Base-by-base conservation (phyloP, 805 yeast genomes). In the Schwanniomyces vanrijiae region DNA sequence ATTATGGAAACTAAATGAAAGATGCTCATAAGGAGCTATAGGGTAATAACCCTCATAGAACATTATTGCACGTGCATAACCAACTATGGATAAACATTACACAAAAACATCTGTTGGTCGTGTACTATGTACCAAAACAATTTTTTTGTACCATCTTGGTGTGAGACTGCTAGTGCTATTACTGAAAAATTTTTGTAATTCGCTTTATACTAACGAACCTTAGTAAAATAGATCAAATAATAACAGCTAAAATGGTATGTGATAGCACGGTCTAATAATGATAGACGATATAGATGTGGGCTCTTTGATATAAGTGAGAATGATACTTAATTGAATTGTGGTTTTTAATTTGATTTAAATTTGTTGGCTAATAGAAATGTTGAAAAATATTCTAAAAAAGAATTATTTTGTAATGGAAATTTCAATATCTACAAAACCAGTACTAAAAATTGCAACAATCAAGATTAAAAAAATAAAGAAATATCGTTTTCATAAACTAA, bases 181-280 rank as follows among this genome's bases (percentile, higher is more conserved):
- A 37, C n/a, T 37, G 39, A 40, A 46, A 46, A 46, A 46, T 34
- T 46, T 46, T 43, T 46, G 31, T 42, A 46, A 38, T 18, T n/a
- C 18, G 29, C 18, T 38, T 26, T 22, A 37, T 37, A 18, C 38
- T 40, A 31, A 47, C 28, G 47, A 39, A 39, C 29, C n/a, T n/a
- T 33, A 29, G 37, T 43, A 43, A 40, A 48, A 35, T 43, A 47
- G 42, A 45, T 31, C 35, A 31, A 48, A 37, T 29, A 35, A 44
- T 26, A 34, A 50, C 48, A 55, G 52, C 49, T 51, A 53, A 55
- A 50, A 55, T 53, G 56, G 56, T 53, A 55, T 53, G 59, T 55
- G 25, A 37, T 29, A n/a, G 29, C 26, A 43, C 28, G 25, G 13
- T 20, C n/a, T 44, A 39, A 22, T n/a, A 21, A 25, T 10, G 18